Base-by-base conservation (phyloP, 371 early-diverging fungal species). In the Mucor sp. region DNA sequence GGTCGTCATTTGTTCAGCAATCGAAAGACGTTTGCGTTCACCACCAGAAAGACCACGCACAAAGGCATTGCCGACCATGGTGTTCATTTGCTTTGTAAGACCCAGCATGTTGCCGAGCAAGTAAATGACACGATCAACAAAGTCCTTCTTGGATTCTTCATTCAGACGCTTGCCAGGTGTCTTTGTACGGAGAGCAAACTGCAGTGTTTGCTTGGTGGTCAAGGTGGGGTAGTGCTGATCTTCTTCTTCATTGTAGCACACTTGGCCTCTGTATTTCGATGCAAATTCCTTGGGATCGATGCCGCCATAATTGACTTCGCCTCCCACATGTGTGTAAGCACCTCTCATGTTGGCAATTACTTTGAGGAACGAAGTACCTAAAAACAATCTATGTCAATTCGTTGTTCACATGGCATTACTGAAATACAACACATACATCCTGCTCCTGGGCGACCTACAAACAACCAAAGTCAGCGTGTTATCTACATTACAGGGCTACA, bases 1-100 rank as follows among this genome's bases (percentile, higher is more conserved):
- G 2, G 91, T 86, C 3, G 95, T 87, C 65, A 97, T 89, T 78
- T 95, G 93, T 74, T 91, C 91, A 21, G 93, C 95, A 63, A 95
- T 93, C 2, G 90, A 87, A 11, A 93, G 79, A 69, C 97, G 90
- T 86, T 96, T 95, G 63, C 92, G 85, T 80, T 90, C 95, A 62
- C 96, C 96, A 69, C 91, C 97, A 19, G 90, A 90, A 19, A 94
- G 76, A 67, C 95, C 95, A 62, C 93, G 91, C 35, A 91, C 78
- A 58, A 86, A 87, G 0, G 90, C 93, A 75, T 94, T 90, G 27
- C 96, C 96, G 12, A 96, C 93, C 58, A 90, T 79, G 4, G 93
- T 90, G 74, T 95, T 78, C 60, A 89, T 84, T 70, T 90, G 90
- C 69, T 90, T 87, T 35, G 87, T 86, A 17, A 94, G 74, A 30